Conservation (phyloP, 2,329 filamentous ascomycete genomes). For the Davidsoniella virescens region DNA sequence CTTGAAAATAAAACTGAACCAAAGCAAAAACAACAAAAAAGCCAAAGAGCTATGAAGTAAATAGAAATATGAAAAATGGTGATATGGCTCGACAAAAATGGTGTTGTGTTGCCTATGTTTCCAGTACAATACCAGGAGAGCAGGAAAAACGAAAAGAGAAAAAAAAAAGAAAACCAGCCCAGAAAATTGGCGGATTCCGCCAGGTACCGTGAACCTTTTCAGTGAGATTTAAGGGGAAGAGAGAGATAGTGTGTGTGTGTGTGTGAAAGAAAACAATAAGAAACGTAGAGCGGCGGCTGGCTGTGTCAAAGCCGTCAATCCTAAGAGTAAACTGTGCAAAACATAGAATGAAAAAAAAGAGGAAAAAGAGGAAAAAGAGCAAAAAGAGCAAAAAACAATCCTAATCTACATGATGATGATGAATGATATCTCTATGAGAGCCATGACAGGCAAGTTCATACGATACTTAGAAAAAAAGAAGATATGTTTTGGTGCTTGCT, state of each 20-base stretch:
- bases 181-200: conserved; percentile 5
- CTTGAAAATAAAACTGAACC: not conserved
- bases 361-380: not conserved
- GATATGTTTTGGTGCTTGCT: not conserved
- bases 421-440: not conserved
- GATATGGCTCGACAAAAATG: not conserved
- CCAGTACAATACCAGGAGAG: not conserved
- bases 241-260: too few species aligned
- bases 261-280: conserved; percentile 3
- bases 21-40: conserved; percentile 2
- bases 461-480: not conserved
- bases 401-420: conserved; percentile 7
- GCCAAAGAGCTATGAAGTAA: not conserved
- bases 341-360: not conserved
- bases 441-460: not conserved
- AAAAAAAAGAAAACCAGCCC: conserved; percentile 4
- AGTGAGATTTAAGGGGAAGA: not conserved
- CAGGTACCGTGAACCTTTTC: conserved; percentile 10
- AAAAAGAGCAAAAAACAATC: conserved; percentile 3
- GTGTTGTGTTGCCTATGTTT: not conserved
- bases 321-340: not conserved
- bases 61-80: not conserved
- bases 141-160: not conserved
- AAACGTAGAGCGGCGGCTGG: not conserved
- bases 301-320: not conserved